Conservation (phyloP, 768 basidiomycete species). For the Chalciporus piperatus region DNA sequence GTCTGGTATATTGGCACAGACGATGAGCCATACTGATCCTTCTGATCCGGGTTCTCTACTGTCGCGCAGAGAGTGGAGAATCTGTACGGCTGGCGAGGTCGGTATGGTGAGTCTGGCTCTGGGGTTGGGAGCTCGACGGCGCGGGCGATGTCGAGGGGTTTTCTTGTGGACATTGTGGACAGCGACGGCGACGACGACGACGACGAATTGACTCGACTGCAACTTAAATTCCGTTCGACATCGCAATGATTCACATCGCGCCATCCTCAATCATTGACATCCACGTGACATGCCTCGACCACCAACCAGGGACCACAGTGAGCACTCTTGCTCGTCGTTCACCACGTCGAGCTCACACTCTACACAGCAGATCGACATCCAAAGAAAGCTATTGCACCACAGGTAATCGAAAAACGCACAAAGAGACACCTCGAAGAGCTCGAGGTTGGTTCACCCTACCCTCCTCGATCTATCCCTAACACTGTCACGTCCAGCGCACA, state of each 20-base stretch:
- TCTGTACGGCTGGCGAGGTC: constrained; percentile 71
- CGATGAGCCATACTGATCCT: constrained; percentile 94
- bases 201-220: too few relatives aligned
- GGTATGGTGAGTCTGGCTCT: constrained; percentile 73
- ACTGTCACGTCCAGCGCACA: constrained; percentile 50
- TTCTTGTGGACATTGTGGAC: constrained; percentile 3
- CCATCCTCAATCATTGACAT: too few relatives aligned
- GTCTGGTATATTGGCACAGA: constrained; percentile 98
- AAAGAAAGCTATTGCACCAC: constrained; percentile 49
- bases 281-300: constrained; percentile 28
- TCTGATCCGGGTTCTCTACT: constrained; percentile 86
- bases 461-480: neutral
- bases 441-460: constrained; percentile 47
- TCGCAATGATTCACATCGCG: constrained; percentile 6
- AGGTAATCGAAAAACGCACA: constrained; percentile 72
- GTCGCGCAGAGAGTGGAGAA: constrained; percentile 91
- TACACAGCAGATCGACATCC: constrained; percentile 44
- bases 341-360: constrained; percentile 8
- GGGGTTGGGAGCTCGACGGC: constrained; percentile 70
- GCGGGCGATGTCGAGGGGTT: constrained; percentile 6
- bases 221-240: too few relatives aligned
- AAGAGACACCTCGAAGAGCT: constrained; percentile 81
- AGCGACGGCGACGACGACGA: too few relatives aligned
- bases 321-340: constrained; percentile 12
- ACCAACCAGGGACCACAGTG: constrained; percentile 33